Evolutionary conservation across 306 rosid genomes (phyloP).

Genomic region (Dryas alaskensis): DNA sequence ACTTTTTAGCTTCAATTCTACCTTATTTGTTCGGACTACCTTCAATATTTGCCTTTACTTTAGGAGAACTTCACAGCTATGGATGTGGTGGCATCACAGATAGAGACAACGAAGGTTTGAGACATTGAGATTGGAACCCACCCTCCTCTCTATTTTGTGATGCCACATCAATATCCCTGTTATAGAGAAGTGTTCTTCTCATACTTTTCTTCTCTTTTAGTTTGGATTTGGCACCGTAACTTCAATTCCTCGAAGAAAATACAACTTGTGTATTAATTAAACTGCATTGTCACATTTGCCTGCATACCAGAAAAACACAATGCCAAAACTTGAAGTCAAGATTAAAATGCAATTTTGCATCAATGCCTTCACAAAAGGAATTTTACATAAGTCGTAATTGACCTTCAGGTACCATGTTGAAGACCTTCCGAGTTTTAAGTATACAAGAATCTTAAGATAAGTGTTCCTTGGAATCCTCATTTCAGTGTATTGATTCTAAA

Average conservation of each 20-base stretch:
- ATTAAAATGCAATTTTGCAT: not conserved
- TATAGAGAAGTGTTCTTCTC: no score
- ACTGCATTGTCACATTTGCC: not conserved
- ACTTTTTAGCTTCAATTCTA: not conserved
- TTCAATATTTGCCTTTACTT: no score
- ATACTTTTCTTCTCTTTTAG: no score
- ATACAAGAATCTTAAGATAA: constrained; percentile 11
- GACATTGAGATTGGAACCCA: no score
- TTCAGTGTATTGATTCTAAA: constrained; percentile 2
- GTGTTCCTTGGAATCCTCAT: constrained; percentile 21
- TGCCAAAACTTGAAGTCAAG: not conserved
- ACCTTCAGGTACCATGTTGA: not conserved
- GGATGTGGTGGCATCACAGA: no score
- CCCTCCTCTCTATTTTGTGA: no score
- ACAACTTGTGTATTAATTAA: not conserved
- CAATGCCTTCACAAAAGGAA: not conserved
- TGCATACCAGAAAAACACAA: not conserved
- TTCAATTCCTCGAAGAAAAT: not conserved
- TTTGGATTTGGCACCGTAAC: not conserved
- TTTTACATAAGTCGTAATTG: not conserved
- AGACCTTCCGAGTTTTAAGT: not conserved
- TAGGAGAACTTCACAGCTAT: no score
- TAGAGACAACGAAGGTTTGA: no score
- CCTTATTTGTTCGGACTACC: no score
- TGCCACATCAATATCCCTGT: no score